Evolutionary conservation across 2,329 filamentous ascomycete species (phyloP), one percentile per base, ranked within the genome.

Genomic region (Alternaria gansuensis): DNA sequence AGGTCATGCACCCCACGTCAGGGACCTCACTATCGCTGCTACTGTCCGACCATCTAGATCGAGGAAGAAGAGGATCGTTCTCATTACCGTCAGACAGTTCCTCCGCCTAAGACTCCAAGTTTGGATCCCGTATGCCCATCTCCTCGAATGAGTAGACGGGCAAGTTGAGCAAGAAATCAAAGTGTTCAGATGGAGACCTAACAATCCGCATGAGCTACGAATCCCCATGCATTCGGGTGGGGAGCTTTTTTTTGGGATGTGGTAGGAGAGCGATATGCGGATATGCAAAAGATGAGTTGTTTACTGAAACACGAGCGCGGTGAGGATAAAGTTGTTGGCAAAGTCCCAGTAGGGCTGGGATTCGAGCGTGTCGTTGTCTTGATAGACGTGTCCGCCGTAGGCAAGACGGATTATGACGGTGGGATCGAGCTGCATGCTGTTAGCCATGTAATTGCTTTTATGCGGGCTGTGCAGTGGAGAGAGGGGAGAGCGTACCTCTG

Each of bases 371-470:
- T 85, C 75, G 53, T 83, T 83, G 64, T 94, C 91, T 64, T 88
- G 87, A 44, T 97, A 83, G 50, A 93, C 86, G 73, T 88, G 92
- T 66, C 93, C 93, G 77, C 95, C 84, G 75, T 96, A 96, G 21
- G 87, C 88, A 59, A 97, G 85, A 53, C 87, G 87, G 50, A 97
- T 81, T 46, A 82, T 85, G 61, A 86, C 87, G 43, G 80, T 81
- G 7, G 81, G 73, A 2, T 83, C 76, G 31, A 93, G 80, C 89
- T 65, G 41, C 10, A n/a, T 5, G 23, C 9, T 14, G 51, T 67
- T 21, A 71, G 62, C 46, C 31, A 33, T 24, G 29, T 40, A 33
- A 41, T 24, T 39, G 11, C 11, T 26, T 11, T 11, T 13, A 5
- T 21, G 37, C 21, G 10, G 21, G 21, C 37, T 14, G 21, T 9